These are phyloP conservation scores for Auriscalpium vulgare DNA, from an alignment of 768 basidiomycete species.

Conservation along the genomic window DNA sequence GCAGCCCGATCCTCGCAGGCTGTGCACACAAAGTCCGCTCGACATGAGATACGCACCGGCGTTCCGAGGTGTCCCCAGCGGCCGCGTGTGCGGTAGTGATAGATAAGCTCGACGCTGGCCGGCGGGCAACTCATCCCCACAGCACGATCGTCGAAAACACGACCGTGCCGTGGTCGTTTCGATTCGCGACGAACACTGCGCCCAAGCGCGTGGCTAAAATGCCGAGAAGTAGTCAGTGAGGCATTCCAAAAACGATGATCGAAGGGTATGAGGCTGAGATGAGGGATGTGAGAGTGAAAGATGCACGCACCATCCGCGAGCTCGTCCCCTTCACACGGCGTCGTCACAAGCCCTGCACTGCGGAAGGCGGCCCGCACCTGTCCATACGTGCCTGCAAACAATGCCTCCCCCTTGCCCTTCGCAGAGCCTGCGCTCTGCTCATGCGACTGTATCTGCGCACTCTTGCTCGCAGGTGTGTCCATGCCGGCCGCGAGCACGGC, in stretches of 20 bases:
- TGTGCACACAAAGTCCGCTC: neutral
- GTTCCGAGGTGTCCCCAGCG: neutral
- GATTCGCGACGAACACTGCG: slow-evolving; percentile 15
- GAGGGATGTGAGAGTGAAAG: neutral
- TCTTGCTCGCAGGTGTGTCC: slow-evolving; percentile 4
- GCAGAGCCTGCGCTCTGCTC: neutral
- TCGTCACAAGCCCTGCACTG: slow-evolving; percentile 14
- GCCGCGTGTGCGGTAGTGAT: neutral
- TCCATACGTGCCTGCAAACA: slow-evolving; percentile 17
- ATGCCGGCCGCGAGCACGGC: slow-evolving; percentile 17
- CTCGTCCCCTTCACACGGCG: slow-evolving; percentile 13
- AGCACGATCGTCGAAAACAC: slow-evolving; percentile 16
- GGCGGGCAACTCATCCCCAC: slow-evolving; percentile 10
- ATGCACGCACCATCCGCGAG: slow-evolving; percentile 11
- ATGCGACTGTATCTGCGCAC: too few relatives aligned
- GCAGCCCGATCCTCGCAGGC: too few relatives aligned
- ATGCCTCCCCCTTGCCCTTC: slow-evolving; percentile 1
- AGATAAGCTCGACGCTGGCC: neutral
- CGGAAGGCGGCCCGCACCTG: slow-evolving; percentile 16
- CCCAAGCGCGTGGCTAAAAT: slow-evolving; percentile 11
- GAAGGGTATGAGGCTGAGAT: too few relatives aligned
- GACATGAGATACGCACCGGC: neutral
- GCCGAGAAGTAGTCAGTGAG: neutral
- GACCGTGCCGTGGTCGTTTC: slow-evolving; percentile 9
- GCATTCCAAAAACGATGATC: neutral